Evolutionary conservation across 192 early-diverging fungal genomes (phyloP).

Genomic region (Coemansia sp.): DNA sequence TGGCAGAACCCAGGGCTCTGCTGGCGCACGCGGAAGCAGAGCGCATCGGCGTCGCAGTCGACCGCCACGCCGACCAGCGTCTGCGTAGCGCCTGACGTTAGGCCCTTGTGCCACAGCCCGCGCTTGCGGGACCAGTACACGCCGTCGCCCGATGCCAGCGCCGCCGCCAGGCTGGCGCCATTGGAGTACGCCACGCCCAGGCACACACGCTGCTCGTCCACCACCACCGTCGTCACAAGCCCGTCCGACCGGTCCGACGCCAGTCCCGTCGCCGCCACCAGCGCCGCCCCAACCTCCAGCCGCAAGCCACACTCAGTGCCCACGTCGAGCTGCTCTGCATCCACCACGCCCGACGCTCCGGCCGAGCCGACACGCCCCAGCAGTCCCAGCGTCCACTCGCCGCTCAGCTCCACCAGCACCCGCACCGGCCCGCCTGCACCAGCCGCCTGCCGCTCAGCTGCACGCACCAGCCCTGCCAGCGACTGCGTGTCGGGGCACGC

Average conservation of each 20-base stretch:
- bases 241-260: constrained; percentile 82
- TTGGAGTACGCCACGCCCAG: constrained; percentile 93
- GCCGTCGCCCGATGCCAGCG: constrained; percentile 74
- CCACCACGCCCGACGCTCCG: constrained; percentile 25
- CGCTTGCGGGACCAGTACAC: constrained; percentile 88
- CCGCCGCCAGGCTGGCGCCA: constrained; percentile 74
- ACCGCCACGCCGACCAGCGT: constrained; percentile 67
- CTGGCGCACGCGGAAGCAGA: constrained; percentile 86
- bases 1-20: constrained; percentile 92
- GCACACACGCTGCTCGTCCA: constrained; percentile 83
- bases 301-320: constrained; percentile 1
- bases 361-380: constrained; percentile 10
- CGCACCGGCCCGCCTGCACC: constrained; percentile 36
- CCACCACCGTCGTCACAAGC: constrained; percentile 87
- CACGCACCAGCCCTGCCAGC: constrained; percentile 15
- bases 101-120: constrained; percentile 96
- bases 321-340: constrained; percentile 19
- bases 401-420: constrained; percentile 31
- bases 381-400: constrained; percentile 30
- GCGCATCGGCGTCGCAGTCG: constrained; percentile 90
- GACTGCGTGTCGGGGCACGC: not conserved
- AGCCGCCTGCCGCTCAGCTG: constrained; percentile 9
- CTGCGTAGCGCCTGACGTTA: constrained; percentile 94
- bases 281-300: constrained; percentile 23
- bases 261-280: constrained; percentile 29